phyloP scores from a whole-genome alignment of 371 early-diverging fungal species.

The Mucor ambiguus region DNA sequence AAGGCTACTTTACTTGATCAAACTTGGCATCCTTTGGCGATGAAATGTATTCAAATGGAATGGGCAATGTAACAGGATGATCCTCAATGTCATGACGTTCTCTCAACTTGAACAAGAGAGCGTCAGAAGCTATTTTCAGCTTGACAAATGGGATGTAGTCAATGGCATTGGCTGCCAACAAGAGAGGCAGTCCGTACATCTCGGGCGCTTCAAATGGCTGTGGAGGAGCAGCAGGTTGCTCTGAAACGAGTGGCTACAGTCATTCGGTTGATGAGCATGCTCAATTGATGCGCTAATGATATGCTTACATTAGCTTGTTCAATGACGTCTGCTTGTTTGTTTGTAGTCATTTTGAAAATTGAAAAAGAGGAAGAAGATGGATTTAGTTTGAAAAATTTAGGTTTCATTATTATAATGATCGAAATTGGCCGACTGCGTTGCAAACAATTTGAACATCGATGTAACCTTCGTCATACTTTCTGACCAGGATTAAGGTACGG shows the following conservation, averaged over 20 bases:
- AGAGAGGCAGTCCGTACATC: slow-evolving; percentile 34
- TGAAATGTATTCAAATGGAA: slow-evolving; percentile 23
- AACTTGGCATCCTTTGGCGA: slow-evolving; percentile 1
- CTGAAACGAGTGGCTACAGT: not conserved
- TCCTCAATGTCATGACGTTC: slow-evolving; percentile 25
- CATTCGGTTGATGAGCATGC: not conserved
- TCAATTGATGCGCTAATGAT: too few species aligned
- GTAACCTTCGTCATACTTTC: too few species aligned
- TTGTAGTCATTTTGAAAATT: not conserved
- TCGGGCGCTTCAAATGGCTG: slow-evolving; percentile 25
- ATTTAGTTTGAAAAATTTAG: not conserved
- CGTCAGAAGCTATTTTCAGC: slow-evolving; percentile 37
- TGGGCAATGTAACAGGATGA: slow-evolving; percentile 30
- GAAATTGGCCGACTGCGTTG: too few species aligned
- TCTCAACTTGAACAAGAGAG: slow-evolving; percentile 22
- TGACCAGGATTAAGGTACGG: too few species aligned
- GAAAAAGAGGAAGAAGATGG: not conserved
- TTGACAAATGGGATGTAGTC: slow-evolving; percentile 31
- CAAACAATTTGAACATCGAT: too few species aligned
- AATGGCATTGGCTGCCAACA: slow-evolving; percentile 26
- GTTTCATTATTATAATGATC: not conserved
- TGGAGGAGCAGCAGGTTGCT: not conserved
- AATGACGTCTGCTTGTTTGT: not conserved
- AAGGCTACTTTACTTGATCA: slow-evolving; percentile 1
- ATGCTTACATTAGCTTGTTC: not conserved